Base-by-base conservation (phyloP, 1,139 yeast genomes). In the Suhomyces coccinellae region DNA sequence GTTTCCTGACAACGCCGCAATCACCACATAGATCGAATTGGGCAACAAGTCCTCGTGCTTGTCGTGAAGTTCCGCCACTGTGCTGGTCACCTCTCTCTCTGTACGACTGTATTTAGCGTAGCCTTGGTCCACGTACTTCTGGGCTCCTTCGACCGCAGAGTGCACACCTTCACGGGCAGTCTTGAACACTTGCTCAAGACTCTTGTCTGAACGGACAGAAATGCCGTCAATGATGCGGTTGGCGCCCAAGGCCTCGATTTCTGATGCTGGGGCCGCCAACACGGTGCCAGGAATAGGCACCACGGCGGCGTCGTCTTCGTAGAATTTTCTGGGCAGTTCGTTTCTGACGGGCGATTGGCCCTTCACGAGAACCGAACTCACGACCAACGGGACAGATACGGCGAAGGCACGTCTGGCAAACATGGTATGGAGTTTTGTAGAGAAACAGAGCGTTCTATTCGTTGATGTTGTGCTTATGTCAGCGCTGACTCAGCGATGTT, bases 1-100 rank as follows among this genome's bases (percentile, higher is more conserved):
- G 26, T 88, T 80, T 43, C 97, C 98, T 4, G 95, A 72, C 56
- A 91, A 76, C 2, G 83, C 76, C n/a, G 91, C 93, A 35, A 90
- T 80, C 11, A 81, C 59, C 24, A 88, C 74, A 59, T 87, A 90
- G 24, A 88, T 68, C 5, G 85, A 68, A 48, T 88, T 89, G 10
- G 97, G 96, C 38, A 87, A 71, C 43, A 91, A 67, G 49, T 83
- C 87, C 65, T 90, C 98, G 42, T 78, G 71, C 52, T 77, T 82
- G 54, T 82, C 79, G 63, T 87, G 93, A 53, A 93, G 73, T 16
- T 74, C 74, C 26, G 93, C 79, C 14, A 90, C 68, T 1, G 95
- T 85, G 28, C 75, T 62, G 7, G 90, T 80, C 40, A 89, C 81
- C 48, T 75, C 69, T 57, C 83, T 76, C 66, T 91, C 97, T 6